Evolutionary conservation across 2,329 filamentous ascomycete species (phyloP).

Genomic region (Aspergillus fumigatiaffinis): DNA sequence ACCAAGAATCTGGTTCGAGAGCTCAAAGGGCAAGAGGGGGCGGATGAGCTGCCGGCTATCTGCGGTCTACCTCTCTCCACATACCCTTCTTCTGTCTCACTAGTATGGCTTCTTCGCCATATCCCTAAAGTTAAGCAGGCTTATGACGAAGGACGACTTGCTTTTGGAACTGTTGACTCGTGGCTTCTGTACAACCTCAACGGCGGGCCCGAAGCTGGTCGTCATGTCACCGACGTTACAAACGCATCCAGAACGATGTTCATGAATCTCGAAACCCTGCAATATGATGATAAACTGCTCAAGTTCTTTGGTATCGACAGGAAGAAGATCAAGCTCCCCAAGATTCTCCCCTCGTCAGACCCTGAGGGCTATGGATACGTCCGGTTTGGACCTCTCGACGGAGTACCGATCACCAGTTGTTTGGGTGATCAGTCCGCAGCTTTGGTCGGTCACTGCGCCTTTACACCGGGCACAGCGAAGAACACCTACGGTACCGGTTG

Average conservation of each 20-base stretch:
- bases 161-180: conserved; percentile 83
- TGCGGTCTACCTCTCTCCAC: conserved; percentile 83
- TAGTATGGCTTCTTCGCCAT: conserved; percentile 77
- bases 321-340: conserved; percentile 70
- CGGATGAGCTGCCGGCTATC: conserved; percentile 64
- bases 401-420: conserved; percentile 74
- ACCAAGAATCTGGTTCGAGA: conserved; percentile 73
- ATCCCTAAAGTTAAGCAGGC: conserved; percentile 65
- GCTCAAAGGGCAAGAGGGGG: conserved; percentile 63
- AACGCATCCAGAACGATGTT: conserved; percentile 94
- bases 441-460: conserved; percentile 80
- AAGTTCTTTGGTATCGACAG: conserved; percentile 74
- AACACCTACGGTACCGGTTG: conserved; percentile 90
- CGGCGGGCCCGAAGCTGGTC: conserved; percentile 61
- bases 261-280: conserved; percentile 76
- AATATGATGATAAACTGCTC: conserved; percentile 75
- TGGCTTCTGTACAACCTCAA: conserved; percentile 84
- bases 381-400: conserved; percentile 61
- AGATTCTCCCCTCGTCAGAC: conserved; percentile 78
- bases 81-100: conserved; percentile 81
- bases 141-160: conserved; percentile 70
- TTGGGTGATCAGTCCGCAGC: conserved; percentile 84
- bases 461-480: conserved; percentile 76
- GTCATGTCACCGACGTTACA: conserved; percentile 79
- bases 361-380: conserved; percentile 68